Base-by-base conservation (phyloP, 176 grass and related monocot species). In the Pontederia paniculata region DNA sequence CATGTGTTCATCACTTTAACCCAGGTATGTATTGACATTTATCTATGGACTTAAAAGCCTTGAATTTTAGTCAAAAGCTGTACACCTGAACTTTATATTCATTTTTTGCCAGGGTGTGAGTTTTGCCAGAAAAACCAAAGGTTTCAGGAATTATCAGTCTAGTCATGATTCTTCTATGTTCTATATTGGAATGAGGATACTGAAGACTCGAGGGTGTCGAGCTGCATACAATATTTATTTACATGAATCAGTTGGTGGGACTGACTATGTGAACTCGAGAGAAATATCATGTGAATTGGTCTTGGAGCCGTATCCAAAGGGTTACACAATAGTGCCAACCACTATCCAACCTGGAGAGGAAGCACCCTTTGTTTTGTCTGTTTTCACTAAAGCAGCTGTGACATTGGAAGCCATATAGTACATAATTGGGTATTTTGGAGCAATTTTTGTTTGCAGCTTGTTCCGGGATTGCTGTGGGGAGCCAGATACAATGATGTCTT, bases 191-290 rank as follows among this genome's bases (percentile, higher is more conserved):
- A 76, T 91, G 93, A 78, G 93, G 75, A 98, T 98, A 83, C 87
- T 98, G 54, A 98, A 98, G 73, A 98, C 93, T 62, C 68, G 78
- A 51, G 93, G 93, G 42, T 80, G 75, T 10, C 86, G 86, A 47
- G 93, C 93, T 70, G 83, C 93, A 68, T 98, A 91, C 62, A 98
- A 98, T 81, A 98, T 98, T 74, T 98, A 98, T 73, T 78, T 98
- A 77, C 93, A 98, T 77, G 93, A 98, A 75, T 91, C 86, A 15
- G 93, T 79, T 16, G 93, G 93, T 10, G 93, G 93, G 66, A 91
- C 93, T 54, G 93, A 98, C 78, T 98, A 98, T 15, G 86, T 98
- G 10, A 98, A 98, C 50, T 98, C 87, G 15, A 91, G 93, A 74
- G 93, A 98, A 57, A 87, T 98, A 67, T 98, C 93, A 45, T 98